Evolutionary conservation across 2,329 filamentous ascomycete species (phyloP).

Genomic region (Hymenoscyphus linearis): DNA sequence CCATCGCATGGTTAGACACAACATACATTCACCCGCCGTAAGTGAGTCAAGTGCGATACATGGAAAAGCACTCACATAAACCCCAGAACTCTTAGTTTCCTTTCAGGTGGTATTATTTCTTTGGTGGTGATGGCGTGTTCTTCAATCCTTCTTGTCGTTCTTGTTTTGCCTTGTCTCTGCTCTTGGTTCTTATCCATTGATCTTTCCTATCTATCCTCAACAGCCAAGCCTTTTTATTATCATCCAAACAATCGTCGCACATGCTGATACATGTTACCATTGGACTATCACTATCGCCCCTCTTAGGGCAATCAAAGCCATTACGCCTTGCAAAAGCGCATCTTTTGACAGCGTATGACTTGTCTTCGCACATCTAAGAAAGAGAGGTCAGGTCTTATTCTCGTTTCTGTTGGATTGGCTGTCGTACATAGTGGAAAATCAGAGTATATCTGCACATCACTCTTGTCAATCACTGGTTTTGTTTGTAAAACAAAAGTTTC

Average conservation of each 20-base stretch:
- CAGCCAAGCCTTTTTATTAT: not conserved
- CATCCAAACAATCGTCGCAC: not conserved
- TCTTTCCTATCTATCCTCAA: not conserved
- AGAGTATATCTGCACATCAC: not conserved
- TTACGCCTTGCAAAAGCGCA: not conserved
- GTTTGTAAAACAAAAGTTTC: not conserved
- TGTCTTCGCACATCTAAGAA: not conserved
- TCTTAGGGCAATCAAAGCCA: not conserved
- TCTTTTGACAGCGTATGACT: not conserved
- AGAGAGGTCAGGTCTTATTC: not conserved
- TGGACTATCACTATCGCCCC: not conserved
- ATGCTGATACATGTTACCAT: not conserved
- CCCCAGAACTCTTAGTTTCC: not conserved
- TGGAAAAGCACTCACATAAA: not conserved
- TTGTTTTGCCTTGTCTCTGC: not conserved
- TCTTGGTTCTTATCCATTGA: not conserved
- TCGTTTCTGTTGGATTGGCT: not conserved
- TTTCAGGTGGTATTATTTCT: not conserved
- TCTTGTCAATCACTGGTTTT: not conserved
- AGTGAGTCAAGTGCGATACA: not conserved
- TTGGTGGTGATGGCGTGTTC: not conserved
- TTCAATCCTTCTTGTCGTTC: not conserved
- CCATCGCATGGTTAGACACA: not conserved
- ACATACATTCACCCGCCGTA: not conserved
- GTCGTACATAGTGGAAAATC: not conserved